Conservation (phyloP, 2,329 filamentous ascomycete genomes). For the Fusarium burgessii region DNA sequence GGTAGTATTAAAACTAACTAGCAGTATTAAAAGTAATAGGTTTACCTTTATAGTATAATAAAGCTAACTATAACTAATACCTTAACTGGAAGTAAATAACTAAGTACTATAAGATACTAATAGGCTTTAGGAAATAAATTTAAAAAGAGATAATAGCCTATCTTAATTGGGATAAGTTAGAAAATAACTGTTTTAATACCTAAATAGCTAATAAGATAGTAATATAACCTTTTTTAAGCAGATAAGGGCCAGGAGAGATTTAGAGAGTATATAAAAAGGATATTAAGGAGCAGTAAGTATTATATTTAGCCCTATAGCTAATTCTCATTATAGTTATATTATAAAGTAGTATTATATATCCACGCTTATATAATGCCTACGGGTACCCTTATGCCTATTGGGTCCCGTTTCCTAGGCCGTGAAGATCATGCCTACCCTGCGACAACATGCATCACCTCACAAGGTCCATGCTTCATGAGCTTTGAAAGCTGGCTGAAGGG, state of each 20-base stretch:
- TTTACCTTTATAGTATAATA: neutral
- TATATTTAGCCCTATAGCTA: too few relatives aligned
- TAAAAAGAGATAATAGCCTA: neutral
- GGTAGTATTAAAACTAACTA: too few relatives aligned
- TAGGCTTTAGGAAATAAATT: neutral
- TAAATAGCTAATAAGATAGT: neutral
- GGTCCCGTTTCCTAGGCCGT: too few relatives aligned
- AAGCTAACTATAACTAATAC: neutral
- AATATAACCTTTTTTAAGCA: neutral
- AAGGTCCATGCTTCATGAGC: too few relatives aligned
- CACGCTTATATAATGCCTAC: too few relatives aligned
- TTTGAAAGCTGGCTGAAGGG: too few relatives aligned
- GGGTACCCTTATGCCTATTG: too few relatives aligned
- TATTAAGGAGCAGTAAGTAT: neutral
- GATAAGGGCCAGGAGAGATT: neutral
- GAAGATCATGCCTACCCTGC: too few relatives aligned
- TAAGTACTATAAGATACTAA: neutral
- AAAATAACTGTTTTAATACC: neutral
- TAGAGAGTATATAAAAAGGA: neutral
- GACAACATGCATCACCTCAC: too few relatives aligned
- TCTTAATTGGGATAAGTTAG: neutral
- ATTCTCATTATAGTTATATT: too few relatives aligned
- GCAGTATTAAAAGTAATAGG: too few relatives aligned
- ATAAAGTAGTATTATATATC: too few relatives aligned
- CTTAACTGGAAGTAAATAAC: neutral